Percentiles rank a stretch among this genome's conserved stretches.
These are phyloP conservation scores for Daldinia grandis DNA, from an alignment of 495 filamentous ascomycete species.

Conservation along the genomic window DNA sequence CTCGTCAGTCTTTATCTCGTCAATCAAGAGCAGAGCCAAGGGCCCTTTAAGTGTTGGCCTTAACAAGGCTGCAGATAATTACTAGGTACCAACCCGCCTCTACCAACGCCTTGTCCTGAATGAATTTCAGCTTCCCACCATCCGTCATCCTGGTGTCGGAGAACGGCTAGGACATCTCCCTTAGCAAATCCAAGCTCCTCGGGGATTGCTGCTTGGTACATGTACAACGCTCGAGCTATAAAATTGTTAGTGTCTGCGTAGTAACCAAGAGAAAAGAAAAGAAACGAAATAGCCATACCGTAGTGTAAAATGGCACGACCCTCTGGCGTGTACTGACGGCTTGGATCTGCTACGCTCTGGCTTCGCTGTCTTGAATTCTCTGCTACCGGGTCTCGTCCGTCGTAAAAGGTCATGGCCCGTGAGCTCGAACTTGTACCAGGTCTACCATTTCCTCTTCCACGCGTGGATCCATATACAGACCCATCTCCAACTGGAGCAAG, in stretches of 20 bases:
- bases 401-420: slow-evolving; percentile 69
- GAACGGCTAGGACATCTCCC: slow-evolving; percentile 89
- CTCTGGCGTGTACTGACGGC: slow-evolving; percentile 80
- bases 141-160: slow-evolving; percentile 93
- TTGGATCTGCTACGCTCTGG: slow-evolving; percentile 78
- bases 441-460: slow-evolving; percentile 52
- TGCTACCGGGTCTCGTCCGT: slow-evolving; percentile 55
- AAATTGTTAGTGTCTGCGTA: slow-evolving; percentile 29
- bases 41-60: slow-evolving; percentile 6
- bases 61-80: slow-evolving; percentile 90
- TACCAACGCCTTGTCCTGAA: slow-evolving; percentile 67
- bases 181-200: slow-evolving; percentile 94
- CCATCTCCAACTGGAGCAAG: slow-evolving; percentile 63
- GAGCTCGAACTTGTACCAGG: slow-evolving; percentile 50
- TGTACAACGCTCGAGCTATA: slow-evolving; percentile 89
- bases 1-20: slow-evolving; percentile 35
- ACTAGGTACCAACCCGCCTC: slow-evolving; percentile 89
- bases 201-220: slow-evolving; percentile 92
- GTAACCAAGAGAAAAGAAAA: neutral
- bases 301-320: slow-evolving; percentile 90
- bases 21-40: slow-evolving; percentile 21
- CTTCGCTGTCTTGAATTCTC: slow-evolving; percentile 71
- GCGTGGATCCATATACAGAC: slow-evolving; percentile 57
- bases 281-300: slow-evolving; percentile 69
- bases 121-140: slow-evolving; percentile 99